Percentiles rank a stretch among this genome's conserved stretches.
Conservation (phyloP, 176 grass and related monocot species). For the Canna indica region DNA sequence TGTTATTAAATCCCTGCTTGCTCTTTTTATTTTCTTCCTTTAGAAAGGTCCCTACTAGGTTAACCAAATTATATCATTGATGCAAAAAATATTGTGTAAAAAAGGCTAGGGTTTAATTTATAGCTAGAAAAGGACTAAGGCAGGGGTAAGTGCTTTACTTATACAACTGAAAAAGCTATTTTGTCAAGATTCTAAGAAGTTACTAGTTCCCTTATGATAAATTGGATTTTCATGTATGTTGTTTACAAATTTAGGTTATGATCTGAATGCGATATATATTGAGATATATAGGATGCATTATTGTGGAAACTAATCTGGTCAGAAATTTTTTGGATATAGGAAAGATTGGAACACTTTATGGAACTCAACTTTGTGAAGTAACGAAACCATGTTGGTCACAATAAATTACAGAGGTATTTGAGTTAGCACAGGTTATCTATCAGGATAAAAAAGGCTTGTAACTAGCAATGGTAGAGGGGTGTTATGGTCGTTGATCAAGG, state of each 20-base stretch:
- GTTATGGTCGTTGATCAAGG: background rate
- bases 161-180: background rate
- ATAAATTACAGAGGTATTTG: too few species aligned
- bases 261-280: too few species aligned
- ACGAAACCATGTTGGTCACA: too few species aligned
- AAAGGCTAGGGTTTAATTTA: background rate
- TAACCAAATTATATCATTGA: background rate
- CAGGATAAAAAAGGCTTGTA: background rate
- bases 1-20: background rate
- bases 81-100: background rate
- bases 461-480: background rate
- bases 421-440: background rate
- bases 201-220: background rate
- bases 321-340: background rate
- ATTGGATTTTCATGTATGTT: background rate
- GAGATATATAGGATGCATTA: background rate
- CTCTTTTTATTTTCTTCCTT: background rate
- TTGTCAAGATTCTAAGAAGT: background rate
- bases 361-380: background rate
- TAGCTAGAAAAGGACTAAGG: background rate
- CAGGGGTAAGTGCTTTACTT: background rate
- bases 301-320: background rate
- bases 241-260: too few species aligned
- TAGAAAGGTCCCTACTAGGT: too few species aligned
- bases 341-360: background rate